A percentile compares a stretch with the other conserved stretches of the same genome.
Conservation (phyloP, 2,329 filamentous ascomycete species). For the Sphaerulina populicola region DNA sequence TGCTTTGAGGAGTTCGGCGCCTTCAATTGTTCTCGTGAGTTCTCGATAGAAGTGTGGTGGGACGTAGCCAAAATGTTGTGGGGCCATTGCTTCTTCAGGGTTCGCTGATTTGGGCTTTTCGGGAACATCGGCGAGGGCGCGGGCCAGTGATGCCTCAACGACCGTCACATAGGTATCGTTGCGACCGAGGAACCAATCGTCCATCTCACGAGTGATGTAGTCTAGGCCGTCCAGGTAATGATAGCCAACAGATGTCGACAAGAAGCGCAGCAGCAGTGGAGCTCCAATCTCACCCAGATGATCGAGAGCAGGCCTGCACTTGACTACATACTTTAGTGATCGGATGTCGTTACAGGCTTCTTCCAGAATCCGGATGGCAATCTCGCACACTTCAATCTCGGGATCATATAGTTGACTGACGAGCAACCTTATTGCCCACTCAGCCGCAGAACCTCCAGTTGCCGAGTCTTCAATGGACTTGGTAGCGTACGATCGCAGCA, state of each 20-base stretch:
- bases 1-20: conserved; percentile 77
- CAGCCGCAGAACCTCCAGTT: conserved; percentile 57
- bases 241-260: conserved; percentile 94
- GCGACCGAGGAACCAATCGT: conserved; percentile 95
- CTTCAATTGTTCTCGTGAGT: conserved; percentile 82
- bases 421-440: conserved; percentile 94
- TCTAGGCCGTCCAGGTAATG: conserved; percentile 94
- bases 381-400: conserved; percentile 91
- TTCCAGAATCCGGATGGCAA: conserved; percentile 92
- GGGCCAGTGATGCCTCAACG: conserved; percentile 89
- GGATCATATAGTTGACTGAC: conserved; percentile 98
- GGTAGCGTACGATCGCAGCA: conserved; percentile 77
- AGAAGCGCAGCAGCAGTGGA: conserved; percentile 78
- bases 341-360: conserved; percentile 91
- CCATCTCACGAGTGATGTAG: conserved; percentile 99
- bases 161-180: conserved; percentile 94
- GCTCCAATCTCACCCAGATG: conserved; percentile 95
- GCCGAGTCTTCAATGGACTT: conserved; percentile 41
- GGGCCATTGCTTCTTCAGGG: conserved; percentile 41
- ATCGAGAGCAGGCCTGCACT: conserved; percentile 87
- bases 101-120: conserved; percentile 43
- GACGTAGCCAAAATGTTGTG: conserved; percentile 51
- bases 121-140: conserved; percentile 60
- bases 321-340: conserved; percentile 90
- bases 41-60: conserved; percentile 98